phyloP scores from a whole-genome alignment of 2,329 filamentous ascomycete species.

The Clonostachys rosea region DNA sequence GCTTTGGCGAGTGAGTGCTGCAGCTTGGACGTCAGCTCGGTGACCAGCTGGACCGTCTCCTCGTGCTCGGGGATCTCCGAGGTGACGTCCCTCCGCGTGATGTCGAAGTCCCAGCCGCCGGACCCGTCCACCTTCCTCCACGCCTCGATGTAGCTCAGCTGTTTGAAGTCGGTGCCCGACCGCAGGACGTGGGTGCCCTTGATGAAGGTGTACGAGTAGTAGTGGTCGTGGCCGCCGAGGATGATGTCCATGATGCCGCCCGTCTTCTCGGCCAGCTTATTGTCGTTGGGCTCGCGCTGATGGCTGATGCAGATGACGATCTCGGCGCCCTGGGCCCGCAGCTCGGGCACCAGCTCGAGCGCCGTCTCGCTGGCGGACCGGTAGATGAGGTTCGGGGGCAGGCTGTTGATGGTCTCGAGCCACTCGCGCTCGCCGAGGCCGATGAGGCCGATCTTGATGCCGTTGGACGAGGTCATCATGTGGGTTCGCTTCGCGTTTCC shows the following conservation, averaged over 20 bases:
- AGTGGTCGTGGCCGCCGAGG: slow-evolving; percentile 86
- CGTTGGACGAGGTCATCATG: slow-evolving; percentile 76
- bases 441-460: slow-evolving; percentile 80
- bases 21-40: slow-evolving; percentile 66
- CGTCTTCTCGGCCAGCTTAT: slow-evolving; percentile 74
- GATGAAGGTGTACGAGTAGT: slow-evolving; percentile 72
- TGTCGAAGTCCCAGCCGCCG: slow-evolving; percentile 71
- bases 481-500: slow-evolving; percentile 71
- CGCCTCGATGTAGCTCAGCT: slow-evolving; percentile 82
- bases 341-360: slow-evolving; percentile 65
- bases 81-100: slow-evolving; percentile 69
- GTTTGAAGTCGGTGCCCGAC: slow-evolving; percentile 88
- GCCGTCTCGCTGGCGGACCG: slow-evolving; percentile 73
- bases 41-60: slow-evolving; percentile 56
- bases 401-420: slow-evolving; percentile 81
- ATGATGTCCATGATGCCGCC: slow-evolving; percentile 78
- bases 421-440: slow-evolving; percentile 85
- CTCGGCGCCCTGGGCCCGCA: slow-evolving; percentile 75
- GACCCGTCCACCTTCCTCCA: slow-evolving; percentile 44
- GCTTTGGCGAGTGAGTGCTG: slow-evolving; percentile 76
- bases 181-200: slow-evolving; percentile 81
- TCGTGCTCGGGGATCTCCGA: slow-evolving; percentile 62
- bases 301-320: slow-evolving; percentile 81
- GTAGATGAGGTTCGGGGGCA: slow-evolving; percentile 80
- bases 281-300: slow-evolving; percentile 84